Conservation (phyloP, 495 filamentous ascomycete species). For the Tetracladium marchalianum region DNA sequence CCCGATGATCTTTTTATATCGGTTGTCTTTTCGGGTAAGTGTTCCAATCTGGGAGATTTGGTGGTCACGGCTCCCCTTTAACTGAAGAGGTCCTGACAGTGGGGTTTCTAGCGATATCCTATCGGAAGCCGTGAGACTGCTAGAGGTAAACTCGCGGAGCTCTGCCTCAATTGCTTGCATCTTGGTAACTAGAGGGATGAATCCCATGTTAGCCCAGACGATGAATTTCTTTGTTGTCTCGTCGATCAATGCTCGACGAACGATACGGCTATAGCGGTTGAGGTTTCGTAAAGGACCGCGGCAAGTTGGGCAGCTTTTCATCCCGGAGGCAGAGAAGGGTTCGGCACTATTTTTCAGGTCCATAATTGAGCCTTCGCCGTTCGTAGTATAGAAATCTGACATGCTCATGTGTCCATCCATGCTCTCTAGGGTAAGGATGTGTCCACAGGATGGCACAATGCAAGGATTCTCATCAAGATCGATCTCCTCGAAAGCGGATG, state of each 20-base stretch:
- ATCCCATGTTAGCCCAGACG: conserved; percentile 37
- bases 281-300: conserved; percentile 52
- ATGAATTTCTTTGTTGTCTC: conserved; percentile 62
- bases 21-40: conserved; percentile 12
- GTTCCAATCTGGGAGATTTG: conserved; percentile 16
- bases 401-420: conserved; percentile 62
- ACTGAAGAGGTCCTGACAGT: conserved; percentile 14
- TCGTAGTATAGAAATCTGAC: conserved; percentile 43
- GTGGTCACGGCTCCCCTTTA: conserved; percentile 16
- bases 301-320: conserved; percentile 55
- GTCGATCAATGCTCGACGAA: conserved; percentile 52
- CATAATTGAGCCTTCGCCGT: conserved; percentile 29
- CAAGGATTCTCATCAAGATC: conserved; percentile 49
- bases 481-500: conserved; percentile 40
- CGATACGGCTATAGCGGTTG: conserved; percentile 56
- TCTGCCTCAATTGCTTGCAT: conserved; percentile 13
- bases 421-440: conserved; percentile 49
- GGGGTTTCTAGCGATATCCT: conserved; percentile 14
- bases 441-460: conserved; percentile 56
- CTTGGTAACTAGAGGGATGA: conserved; percentile 34
- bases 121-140: conserved; percentile 13
- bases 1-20: conserved; percentile 30
- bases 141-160: conserved; percentile 12
- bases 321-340: conserved; percentile 42
- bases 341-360: conserved; percentile 29